phyloP scores from a whole-genome alignment of 2,329 filamentous ascomycete genomes.

The Fonsecaea multimorphosa region DNA sequence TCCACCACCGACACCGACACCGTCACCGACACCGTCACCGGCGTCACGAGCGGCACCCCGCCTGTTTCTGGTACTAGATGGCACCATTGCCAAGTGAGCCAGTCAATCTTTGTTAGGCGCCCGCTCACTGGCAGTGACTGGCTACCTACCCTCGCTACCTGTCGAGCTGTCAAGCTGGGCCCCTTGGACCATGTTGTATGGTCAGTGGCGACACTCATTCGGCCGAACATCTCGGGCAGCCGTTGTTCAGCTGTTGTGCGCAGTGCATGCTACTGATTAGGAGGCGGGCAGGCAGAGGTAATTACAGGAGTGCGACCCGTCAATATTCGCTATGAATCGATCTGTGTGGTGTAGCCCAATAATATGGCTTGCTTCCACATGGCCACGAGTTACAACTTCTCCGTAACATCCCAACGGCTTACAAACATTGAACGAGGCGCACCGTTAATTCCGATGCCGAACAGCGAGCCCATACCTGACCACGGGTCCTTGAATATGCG shows the following conservation, averaged over 20 bases:
- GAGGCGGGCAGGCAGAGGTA: neutral
- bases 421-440: neutral
- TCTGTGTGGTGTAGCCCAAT: neutral
- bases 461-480: neutral
- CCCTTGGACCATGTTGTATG: neutral
- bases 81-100: neutral
- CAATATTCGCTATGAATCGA: neutral
- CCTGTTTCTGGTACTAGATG: neutral
- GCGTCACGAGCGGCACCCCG: neutral
- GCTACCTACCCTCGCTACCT: too few relatives aligned
- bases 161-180: neutral
- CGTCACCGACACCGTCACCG: too few relatives aligned
- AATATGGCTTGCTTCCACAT: neutral
- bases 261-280: too few relatives aligned
- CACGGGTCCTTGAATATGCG: neutral
- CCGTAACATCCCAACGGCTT: neutral
- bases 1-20: neutral
- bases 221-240: neutral
- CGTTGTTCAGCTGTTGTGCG: neutral
- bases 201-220: neutral
- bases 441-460: neutral
- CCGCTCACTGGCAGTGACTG: neutral
- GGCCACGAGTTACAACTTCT: neutral
- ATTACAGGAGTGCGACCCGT: neutral
- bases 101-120: neutral